Conservation (phyloP, 805 yeast genomes). For the Torulaspora franciscae region DNA sequence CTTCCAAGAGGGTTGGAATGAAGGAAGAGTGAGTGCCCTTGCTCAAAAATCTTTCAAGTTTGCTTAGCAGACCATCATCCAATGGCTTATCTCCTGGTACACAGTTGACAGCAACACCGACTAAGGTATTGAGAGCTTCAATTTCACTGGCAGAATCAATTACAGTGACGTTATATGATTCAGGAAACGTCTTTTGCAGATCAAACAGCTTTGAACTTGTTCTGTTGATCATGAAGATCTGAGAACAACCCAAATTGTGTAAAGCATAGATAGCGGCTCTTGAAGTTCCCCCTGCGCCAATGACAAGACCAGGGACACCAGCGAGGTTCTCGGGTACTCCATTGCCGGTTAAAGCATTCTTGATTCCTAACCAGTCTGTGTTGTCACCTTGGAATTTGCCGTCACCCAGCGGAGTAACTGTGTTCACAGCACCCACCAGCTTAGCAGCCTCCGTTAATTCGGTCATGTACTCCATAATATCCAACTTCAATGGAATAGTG, state of each 20-base stretch:
- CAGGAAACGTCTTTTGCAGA: conserved; percentile 58
- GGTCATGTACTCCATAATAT: conserved; percentile 60
- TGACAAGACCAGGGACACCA: conserved; percentile 59
- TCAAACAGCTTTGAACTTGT: conserved; percentile 60
- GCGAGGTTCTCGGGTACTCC: conserved; percentile 51
- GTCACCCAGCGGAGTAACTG: conserved; percentile 54
- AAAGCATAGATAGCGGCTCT: conserved; percentile 91
- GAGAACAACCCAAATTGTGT: conserved; percentile 66
- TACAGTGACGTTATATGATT: conserved; percentile 52
- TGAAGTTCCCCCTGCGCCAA: conserved; percentile 98
- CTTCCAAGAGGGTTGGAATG: conserved; percentile 67
- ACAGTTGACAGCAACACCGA: conserved; percentile 68
- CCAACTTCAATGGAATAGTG: conserved; percentile 88
- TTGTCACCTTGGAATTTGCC: conserved; percentile 71
- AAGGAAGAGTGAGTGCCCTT: conserved; percentile 41
- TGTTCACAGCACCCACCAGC: conserved; percentile 90
- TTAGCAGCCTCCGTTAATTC: conserved; percentile 72
- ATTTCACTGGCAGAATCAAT: conserved; percentile 49
- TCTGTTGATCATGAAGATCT: conserved; percentile 76
- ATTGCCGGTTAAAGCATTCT: conserved; percentile 54
- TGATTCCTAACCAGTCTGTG: conserved; percentile 93
- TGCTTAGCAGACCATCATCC: conserved; percentile 46
- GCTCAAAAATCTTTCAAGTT: conserved; percentile 45
- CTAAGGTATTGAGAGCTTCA: conserved; percentile 36
- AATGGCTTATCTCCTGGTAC: conserved; percentile 77